Percentiles rank a stretch among this genome's conserved stretches.
phyloP scores from a whole-genome alignment of 192 early-diverging fungal species.

The Rhizophagus sp. region DNA sequence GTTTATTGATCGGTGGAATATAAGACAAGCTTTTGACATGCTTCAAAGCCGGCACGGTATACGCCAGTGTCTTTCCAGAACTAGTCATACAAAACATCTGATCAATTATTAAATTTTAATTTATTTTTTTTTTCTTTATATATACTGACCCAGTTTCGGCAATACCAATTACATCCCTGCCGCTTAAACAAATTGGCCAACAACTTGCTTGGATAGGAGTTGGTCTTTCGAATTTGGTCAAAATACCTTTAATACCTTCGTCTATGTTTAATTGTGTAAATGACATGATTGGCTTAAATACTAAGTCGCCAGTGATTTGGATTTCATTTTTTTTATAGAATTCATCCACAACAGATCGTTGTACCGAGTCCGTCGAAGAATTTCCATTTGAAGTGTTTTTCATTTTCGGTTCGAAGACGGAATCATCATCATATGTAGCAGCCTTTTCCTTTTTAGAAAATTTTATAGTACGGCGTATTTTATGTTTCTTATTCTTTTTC shows the following conservation, averaged over 20 bases:
- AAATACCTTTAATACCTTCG: constrained; percentile 54
- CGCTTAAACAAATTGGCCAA: constrained; percentile 85
- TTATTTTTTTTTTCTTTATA: constrained; percentile 8
- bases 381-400: background rate
- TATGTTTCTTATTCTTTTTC: background rate
- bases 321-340: constrained; percentile 7
- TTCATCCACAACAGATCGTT: background rate
- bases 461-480: background rate
- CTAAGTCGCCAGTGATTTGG: constrained; percentile 5
- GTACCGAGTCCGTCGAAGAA: too few relatives aligned
- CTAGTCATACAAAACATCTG: constrained; percentile 43
- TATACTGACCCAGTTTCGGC: constrained; percentile 83
- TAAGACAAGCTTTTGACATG: constrained; percentile 70
- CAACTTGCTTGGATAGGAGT: constrained; percentile 92
- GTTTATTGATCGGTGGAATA: constrained; percentile 57
- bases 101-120: constrained; percentile 29
- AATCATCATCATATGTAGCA: background rate
- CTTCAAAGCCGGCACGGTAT: constrained; percentile 86
- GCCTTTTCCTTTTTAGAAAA: background rate
- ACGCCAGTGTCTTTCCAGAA: constrained; percentile 93
- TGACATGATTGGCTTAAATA: constrained; percentile 58
- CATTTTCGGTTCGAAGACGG: background rate
- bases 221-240: constrained; percentile 74
- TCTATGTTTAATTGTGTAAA: constrained; percentile 72
- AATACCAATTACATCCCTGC: constrained; percentile 90